Base-by-base conservation (phyloP, 2,329 filamentous ascomycete species). In the Mollisia scopiformis region DNA sequence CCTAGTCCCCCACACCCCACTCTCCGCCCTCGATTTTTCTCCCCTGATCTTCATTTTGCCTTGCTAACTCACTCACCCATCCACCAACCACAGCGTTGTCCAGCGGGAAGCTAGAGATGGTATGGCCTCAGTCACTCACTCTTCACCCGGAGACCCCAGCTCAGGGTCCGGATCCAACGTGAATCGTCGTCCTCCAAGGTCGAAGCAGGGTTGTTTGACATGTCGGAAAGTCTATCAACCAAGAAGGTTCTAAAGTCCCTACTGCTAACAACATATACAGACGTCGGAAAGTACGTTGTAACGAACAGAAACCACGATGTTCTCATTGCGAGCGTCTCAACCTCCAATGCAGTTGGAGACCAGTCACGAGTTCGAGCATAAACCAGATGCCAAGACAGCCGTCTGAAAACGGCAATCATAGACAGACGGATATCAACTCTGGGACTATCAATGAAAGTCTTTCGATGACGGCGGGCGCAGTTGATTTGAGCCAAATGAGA, bases 241-340 rank as follows among this genome's bases (percentile, higher is more conserved):
- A n/a, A n/a, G n/a, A n/a, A n/a, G n/a, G n/a, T n/a, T n/a, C n/a
- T n/a, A n/a, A n/a, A n/a, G n/a, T n/a, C n/a, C n/a, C n/a, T n/a
- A n/a, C n/a, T n/a, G n/a, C n/a, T n/a, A n/a, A n/a, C n/a, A n/a
- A n/a, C n/a, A n/a, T n/a, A n/a, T n/a, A n/a, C n/a, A n/a, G n/a
- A n/a, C n/a, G n/a, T n/a, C 76, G 81, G 62, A 84, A 84, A 72
- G 83, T 83, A 65, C 78, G 81, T 65, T 85, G 82, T 69, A 80
- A 84, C 66, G 82, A 84, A 72, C 77, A 79, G 63, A 77, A 80
- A 59, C 82, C 82, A 6, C 71, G 79, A 19, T 85, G 83, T 68
- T 79, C 75, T 54, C 82, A 84, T 67, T 85, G 82, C 72, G 79
- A 79, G 68, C 77, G 82, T 41, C 75, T 84, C 52, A 81, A 81